Evolutionary conservation across 257 asterid species (phyloP), one percentile per base, ranked within the genome.

Genomic region (Cynanchum wilfordii): DNA sequence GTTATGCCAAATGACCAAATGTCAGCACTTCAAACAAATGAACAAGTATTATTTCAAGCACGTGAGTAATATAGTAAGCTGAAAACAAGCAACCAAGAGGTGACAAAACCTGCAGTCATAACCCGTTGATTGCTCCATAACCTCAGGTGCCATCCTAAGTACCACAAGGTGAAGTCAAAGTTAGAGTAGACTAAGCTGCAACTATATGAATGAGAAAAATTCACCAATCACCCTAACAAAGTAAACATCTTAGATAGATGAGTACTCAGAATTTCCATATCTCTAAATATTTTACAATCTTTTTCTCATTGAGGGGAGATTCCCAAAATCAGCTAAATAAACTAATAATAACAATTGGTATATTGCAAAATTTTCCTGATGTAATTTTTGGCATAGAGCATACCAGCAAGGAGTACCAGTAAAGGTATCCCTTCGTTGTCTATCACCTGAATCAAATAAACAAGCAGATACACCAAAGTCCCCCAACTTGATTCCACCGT

Each of bases 401-500:
- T 95, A 95, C 99, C 98, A 95, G 87, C 99, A 95, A 71, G 99
- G 99, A 74, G 99, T 92, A 54, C 99, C 99, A 66, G 90, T 97
- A 82, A 95, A 95, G 73, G 98, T 95, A 80, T 92, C 92, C 88
- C 99, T 89, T 82, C 97, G 96, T 72, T 89, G 96, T 79, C 99
- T 85, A 78, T 92, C 97, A 78, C 98, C 98, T 55, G 96, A 82
- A 86, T 92, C 99, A 85, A 95, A 95, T 79, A 95, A 79, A 87
- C 88, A 90, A 70, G 99, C 98, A 81, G 99, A 95, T 72, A 95
- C 99, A 65, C 99, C 99, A 84, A 95, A 95, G 85, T 95, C 99
- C 69, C 99, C 99, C 80, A 95, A 78, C 77, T 95, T 95, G 86
- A 95, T 83, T 77, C 85, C 92, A 69, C 98, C 98, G 66, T 90